Percentiles rank a stretch among this genome's conserved stretches.
Conservation (phyloP, 176 grass and related monocot species). For the Hordeum vulgare region DNA sequence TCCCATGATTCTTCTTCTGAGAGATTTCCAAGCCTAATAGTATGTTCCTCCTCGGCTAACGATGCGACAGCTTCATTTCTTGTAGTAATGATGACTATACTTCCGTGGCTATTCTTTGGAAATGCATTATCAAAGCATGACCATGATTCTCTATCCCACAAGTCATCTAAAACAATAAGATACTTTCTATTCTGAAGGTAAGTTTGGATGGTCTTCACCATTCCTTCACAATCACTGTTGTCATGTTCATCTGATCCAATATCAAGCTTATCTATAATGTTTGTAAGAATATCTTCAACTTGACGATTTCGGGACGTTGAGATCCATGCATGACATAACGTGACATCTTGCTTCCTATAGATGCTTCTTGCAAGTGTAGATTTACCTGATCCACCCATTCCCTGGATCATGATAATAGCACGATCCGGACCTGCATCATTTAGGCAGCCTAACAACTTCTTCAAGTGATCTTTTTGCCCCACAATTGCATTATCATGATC, state of each 20-base stretch:
- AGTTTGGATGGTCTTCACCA: background rate
- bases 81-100: constrained; percentile 34
- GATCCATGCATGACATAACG: constrained; percentile 22
- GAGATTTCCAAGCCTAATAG: background rate
- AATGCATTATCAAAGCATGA: constrained; percentile 6
- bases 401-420: constrained; percentile 12
- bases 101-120: background rate
- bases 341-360: constrained; percentile 8
- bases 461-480: background rate
- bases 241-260: too few relatives aligned
- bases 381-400: constrained; percentile 45
- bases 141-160: constrained; percentile 10
- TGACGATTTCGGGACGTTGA: constrained; percentile 3
- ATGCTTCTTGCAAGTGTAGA: constrained; percentile 12
- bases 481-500: constrained; percentile 10
- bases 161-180: constrained; percentile 23
- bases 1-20: constrained; percentile 14
- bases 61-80: background rate
- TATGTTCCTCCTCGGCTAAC: background rate
- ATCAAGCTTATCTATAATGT: constrained; percentile 3
- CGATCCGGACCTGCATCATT: constrained; percentile 2
- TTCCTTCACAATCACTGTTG: background rate
- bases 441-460: constrained; percentile 6
- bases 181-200: constrained; percentile 10
- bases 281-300: constrained; percentile 14